A percentile compares a stretch with the other conserved stretches of the same genome.
Evolutionary conservation across 495 filamentous ascomycete species (phyloP).

Genomic region (Elasticomyces elasticus): DNA sequence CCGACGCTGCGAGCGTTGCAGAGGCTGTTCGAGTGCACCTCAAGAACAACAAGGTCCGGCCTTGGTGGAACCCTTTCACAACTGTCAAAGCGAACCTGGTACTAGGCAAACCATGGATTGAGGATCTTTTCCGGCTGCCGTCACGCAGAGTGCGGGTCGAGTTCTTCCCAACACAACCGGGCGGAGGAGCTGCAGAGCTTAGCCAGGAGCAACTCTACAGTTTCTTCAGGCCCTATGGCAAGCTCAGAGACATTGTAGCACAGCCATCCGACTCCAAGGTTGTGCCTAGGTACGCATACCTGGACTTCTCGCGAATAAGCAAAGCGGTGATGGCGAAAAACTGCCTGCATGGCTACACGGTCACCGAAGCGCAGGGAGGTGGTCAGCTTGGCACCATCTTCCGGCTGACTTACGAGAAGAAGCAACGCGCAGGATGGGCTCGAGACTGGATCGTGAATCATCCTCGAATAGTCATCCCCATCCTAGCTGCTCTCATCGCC

Average conservation of each 20-base stretch:
- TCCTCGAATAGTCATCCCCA: constrained; percentile 77
- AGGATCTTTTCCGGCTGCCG: constrained; percentile 80
- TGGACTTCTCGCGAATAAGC: constrained; percentile 62
- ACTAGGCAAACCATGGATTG: constrained; percentile 81
- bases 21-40: constrained; percentile 45
- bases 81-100: constrained; percentile 60
- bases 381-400: constrained; percentile 64
- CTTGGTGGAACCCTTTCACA: constrained; percentile 82
- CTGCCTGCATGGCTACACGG: constrained; percentile 77
- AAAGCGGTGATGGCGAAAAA: constrained; percentile 81
- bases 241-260: constrained; percentile 65
- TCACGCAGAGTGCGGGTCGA: constrained; percentile 67
- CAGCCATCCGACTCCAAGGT: constrained; percentile 79
- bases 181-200: constrained; percentile 58
- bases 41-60: constrained; percentile 60
- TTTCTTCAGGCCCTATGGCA: constrained; percentile 83
- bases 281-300: constrained; percentile 62
- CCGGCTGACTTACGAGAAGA: constrained; percentile 71
- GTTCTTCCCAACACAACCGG: constrained; percentile 61
- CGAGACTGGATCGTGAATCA: constrained; percentile 85
- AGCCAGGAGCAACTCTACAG: constrained; percentile 79
- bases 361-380: constrained; percentile 50
- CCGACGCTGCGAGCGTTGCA: constrained; percentile 51
- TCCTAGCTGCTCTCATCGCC: constrained; percentile 66
- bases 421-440: constrained; percentile 62